phyloP scores from a whole-genome alignment of 495 filamentous ascomycete species.

The Aspergillus mulundensis region DNA sequence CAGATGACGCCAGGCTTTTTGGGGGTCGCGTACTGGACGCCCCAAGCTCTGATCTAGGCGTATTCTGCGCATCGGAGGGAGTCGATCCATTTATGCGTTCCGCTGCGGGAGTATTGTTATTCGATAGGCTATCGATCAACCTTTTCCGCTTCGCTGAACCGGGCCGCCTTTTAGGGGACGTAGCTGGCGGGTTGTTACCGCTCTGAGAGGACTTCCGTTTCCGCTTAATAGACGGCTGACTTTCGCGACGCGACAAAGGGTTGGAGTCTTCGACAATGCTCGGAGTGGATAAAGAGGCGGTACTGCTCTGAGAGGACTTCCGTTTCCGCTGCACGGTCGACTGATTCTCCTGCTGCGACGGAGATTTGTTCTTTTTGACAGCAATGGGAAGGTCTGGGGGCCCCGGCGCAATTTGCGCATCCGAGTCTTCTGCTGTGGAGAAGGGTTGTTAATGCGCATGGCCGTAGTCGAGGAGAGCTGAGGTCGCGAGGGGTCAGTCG shows the following conservation, averaged over 20 bases:
- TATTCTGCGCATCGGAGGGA: neutral
- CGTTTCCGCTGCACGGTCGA: conserved; percentile 4
- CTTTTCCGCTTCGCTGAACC: neutral
- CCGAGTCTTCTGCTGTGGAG: neutral
- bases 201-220: conserved; percentile 8
- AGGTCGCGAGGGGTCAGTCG: neutral
- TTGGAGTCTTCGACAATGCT: neutral
- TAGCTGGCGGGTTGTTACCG: neutral
- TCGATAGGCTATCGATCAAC: neutral
- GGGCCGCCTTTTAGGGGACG: neutral
- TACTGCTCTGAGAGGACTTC: conserved; percentile 1
- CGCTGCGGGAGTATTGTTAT: neutral
- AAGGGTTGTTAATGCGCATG: neutral
- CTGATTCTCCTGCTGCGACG: neutral
- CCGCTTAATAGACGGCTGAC: neutral
- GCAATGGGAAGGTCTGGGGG: neutral
- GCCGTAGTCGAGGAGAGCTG: too few species aligned
- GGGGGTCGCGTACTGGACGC: neutral
- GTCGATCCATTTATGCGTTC: neutral
- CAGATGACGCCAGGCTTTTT: neutral
- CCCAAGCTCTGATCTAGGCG: neutral
- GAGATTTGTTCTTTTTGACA: neutral
- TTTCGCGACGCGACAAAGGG: neutral
- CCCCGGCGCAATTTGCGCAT: neutral
- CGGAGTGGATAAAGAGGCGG: neutral